Conservation (phyloP, 768 basidiomycete genomes). For the Lactarius psammicola region DNA sequence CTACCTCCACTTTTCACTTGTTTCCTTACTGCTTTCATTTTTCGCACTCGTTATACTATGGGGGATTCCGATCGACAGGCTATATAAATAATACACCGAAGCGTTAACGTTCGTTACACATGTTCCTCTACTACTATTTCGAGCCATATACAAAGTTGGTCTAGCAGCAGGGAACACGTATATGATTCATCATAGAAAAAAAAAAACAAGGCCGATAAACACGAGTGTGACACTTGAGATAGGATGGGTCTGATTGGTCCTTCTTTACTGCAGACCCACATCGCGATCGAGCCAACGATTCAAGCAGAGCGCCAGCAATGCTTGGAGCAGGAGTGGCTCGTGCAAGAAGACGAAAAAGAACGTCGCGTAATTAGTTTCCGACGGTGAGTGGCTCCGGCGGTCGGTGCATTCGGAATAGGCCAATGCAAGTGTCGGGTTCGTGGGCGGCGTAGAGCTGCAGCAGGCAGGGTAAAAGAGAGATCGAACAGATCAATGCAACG, state of each 20-base stretch:
- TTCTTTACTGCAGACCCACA: conserved; percentile 42
- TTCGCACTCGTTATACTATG: conserved; percentile 8
- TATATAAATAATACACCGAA: conserved; percentile 18
- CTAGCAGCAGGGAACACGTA: conserved; percentile 19
- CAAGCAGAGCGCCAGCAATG: conserved; percentile 62
- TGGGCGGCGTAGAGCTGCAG: conserved; percentile 15
- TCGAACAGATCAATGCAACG: too few relatives aligned
- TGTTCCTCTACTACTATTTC: conserved; percentile 28
- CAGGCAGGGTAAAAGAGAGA: too few relatives aligned
- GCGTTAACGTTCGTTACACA: conserved; percentile 21
- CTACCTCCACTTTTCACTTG: conserved; percentile 18
- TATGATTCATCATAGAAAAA: neutral
- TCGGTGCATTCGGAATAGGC: conserved; percentile 49
- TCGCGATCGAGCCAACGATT: conserved; percentile 70
- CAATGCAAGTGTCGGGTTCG: conserved; percentile 42
- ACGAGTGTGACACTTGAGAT: neutral
- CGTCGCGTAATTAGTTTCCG: conserved; percentile 61
- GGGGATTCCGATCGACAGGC: conserved; percentile 12
- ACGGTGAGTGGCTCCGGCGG: conserved; percentile 53
- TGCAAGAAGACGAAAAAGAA: conserved; percentile 64
- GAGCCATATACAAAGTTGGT: conserved; percentile 4
- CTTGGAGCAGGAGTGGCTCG: conserved; percentile 58
- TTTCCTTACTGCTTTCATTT: conserved; percentile 13
- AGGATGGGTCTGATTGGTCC: neutral
- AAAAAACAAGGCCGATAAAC: neutral